A percentile compares a stretch with the other conserved stretches of the same genome.
phyloP scores from a whole-genome alignment of 2,329 filamentous ascomycete species.

The Hypoxylon sp. region DNA sequence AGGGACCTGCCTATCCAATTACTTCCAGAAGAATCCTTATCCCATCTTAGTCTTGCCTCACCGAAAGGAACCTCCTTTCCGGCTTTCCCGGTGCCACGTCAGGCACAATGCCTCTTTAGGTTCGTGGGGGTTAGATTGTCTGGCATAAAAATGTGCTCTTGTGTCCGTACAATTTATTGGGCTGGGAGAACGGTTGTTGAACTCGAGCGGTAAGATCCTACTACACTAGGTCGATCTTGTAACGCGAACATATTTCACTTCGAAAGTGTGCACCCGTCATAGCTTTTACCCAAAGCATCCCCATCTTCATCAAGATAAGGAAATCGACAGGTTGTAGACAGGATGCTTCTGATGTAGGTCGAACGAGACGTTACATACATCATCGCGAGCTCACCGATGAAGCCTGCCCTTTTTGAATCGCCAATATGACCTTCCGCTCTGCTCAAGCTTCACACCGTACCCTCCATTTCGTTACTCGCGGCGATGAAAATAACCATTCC shows the following conservation, averaged over 20 bases:
- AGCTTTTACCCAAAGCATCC: conserved; percentile 6
- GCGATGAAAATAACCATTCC: conserved; percentile 4
- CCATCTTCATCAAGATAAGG: conserved; percentile 15
- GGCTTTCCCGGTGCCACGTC: conserved; percentile 39
- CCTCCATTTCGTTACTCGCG: conserved; percentile 32
- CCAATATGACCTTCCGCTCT: conserved; percentile 12
- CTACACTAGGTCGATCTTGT: conserved; percentile 18
- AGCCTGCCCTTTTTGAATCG: conserved; percentile 10
- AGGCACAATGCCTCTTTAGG: conserved; percentile 27
- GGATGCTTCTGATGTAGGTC: conserved; percentile 20
- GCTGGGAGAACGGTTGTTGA: conserved; percentile 9
- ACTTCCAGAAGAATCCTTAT: conserved; percentile 23
- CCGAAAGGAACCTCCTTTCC: conserved; percentile 28
- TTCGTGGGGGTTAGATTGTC: conserved; percentile 33
- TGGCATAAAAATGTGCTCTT: conserved; percentile 6
- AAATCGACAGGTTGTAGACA: conserved; percentile 16
- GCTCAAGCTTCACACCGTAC: conserved; percentile 16
- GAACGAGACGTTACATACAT: conserved; percentile 27
- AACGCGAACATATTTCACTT: conserved; percentile 7
- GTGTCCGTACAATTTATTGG: conserved; percentile 13
- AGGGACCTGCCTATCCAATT: conserved; percentile 29
- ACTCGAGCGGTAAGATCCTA: conserved; percentile 14
- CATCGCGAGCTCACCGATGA: background rate
- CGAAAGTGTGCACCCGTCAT: conserved; percentile 1
- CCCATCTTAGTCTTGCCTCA: conserved; percentile 35